Percentiles rank a stretch among this genome's conserved stretches.
Evolutionary conservation across 2,329 filamentous ascomycete genomes (phyloP).

Genomic region (Apiospora malaysiana): DNA sequence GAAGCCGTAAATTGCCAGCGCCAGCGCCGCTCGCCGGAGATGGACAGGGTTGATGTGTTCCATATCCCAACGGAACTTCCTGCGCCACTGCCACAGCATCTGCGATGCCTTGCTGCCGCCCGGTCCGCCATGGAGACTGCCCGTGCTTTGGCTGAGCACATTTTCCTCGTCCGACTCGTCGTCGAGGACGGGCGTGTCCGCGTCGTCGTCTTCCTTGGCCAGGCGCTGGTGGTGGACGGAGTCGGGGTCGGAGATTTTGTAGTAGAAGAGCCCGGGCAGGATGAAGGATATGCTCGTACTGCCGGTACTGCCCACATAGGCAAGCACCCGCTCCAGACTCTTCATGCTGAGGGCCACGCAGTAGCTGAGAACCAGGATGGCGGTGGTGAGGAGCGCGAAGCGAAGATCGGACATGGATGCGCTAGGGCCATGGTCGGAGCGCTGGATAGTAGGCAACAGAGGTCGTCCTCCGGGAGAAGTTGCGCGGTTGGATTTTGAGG

Average conservation of each 20-base stretch:
- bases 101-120: conserved; percentile 41
- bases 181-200: conserved; percentile 57
- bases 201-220: conserved; percentile 89
- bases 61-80: conserved; percentile 64
- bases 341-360: conserved; percentile 89
- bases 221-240: conserved; percentile 85
- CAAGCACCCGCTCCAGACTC: conserved; percentile 87
- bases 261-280: conserved; percentile 94
- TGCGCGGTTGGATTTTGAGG: conserved; percentile 44
- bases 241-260: conserved; percentile 93
- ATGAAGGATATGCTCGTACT: conserved; percentile 98
- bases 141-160: conserved; percentile 50
- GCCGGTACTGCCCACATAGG: conserved; percentile 93
- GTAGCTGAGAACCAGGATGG: conserved; percentile 85
- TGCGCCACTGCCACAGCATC: conserved; percentile 57
- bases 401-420: conserved; percentile 81
- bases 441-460: conserved; percentile 46
- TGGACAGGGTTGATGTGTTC: conserved; percentile 67
- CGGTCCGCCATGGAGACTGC: conserved; percentile 38
- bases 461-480: conserved; percentile 49
- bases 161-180: conserved; percentile 55
- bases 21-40: conserved; percentile 76
- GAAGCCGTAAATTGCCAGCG: conserved; percentile 80
- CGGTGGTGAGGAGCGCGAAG: conserved; percentile 87
- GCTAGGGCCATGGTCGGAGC: conserved; percentile 57